Percentiles rank a stretch among this genome's conserved stretches.
These are phyloP conservation scores for Fusarium sororula DNA, from an alignment of 2,329 filamentous ascomycete species.

Conservation along the genomic window DNA sequence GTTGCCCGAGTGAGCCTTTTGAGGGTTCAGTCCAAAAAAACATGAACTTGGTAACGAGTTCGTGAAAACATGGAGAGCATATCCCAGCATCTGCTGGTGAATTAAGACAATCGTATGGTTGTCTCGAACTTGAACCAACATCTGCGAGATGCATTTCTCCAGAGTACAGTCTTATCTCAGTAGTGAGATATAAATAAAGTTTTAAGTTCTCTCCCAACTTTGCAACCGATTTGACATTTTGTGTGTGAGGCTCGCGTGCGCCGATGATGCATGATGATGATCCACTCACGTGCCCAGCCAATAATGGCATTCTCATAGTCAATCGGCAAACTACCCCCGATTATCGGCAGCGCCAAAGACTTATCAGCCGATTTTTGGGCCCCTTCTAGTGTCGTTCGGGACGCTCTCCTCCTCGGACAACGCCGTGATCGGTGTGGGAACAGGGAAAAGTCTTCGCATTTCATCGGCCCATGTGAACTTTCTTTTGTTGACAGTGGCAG, in stretches of 20 bases:
- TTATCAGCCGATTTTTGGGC: constrained; percentile 18
- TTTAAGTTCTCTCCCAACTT: constrained; percentile 22
- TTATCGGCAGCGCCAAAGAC: constrained; percentile 26
- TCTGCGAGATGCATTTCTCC: constrained; percentile 4
- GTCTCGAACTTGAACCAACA: background rate
- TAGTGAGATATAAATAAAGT: constrained; percentile 34
- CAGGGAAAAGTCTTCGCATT: constrained; percentile 32
- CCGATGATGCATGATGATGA: background rate
- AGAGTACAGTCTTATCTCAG: constrained; percentile 6
- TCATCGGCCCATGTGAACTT: constrained; percentile 22
- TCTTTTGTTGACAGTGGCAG: constrained; percentile 12
- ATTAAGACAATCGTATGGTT: background rate
- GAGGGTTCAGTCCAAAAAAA: constrained; percentile 18
- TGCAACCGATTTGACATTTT: background rate
- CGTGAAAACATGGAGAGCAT: constrained; percentile 20
- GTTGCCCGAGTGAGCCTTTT: constrained; percentile 5
- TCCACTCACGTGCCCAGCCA: constrained; percentile 19
- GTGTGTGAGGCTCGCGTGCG: background rate
- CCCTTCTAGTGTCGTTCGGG: constrained; percentile 3
- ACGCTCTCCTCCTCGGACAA: constrained; percentile 20
- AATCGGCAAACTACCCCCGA: constrained; percentile 27
- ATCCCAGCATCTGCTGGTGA: background rate
- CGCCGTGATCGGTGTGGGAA: constrained; percentile 42
- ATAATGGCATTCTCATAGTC: background rate
- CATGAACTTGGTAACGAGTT: background rate